phyloP scores from a whole-genome alignment of 2,329 filamentous ascomycete genomes.

The Clarireedia hainanense region DNA sequence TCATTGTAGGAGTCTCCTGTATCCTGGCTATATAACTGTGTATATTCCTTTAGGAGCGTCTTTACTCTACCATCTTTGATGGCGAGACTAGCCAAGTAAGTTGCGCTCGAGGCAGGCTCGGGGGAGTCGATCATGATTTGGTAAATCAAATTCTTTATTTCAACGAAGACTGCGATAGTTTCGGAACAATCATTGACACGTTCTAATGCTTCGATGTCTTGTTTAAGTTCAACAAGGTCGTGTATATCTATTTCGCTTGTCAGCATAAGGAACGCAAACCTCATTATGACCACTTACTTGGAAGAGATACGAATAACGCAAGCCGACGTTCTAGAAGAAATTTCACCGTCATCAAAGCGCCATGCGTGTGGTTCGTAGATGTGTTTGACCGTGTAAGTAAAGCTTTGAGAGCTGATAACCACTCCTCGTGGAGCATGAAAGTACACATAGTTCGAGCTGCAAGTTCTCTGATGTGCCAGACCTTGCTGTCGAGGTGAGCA shows the following conservation, averaged over 20 bases:
- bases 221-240: not conserved
- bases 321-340: constrained; percentile 47
- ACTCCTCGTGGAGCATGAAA: constrained; percentile 46
- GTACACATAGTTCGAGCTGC: constrained; percentile 66
- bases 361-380: constrained; percentile 49
- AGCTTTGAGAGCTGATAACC: constrained; percentile 36
- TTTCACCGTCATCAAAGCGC: constrained; percentile 47
- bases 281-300: constrained; percentile 31
- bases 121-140: constrained; percentile 1
- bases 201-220: not conserved
- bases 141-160: constrained; percentile 27
- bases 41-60: not conserved
- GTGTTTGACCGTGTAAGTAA: constrained; percentile 22
- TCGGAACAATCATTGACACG: not conserved
- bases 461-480: constrained; percentile 79
- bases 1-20: not conserved
- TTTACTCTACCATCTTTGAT: not conserved
- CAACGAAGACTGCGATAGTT: constrained; percentile 29
- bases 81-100: not conserved
- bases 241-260: constrained; percentile 4
- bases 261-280: constrained; percentile 7
- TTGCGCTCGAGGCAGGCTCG: not conserved
- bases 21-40: too few species aligned
- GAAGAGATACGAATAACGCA: constrained; percentile 37
- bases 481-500: constrained; percentile 56